Percentiles rank a stretch among this genome's conserved stretches.
phyloP scores from a whole-genome alignment of 2,329 filamentous ascomycete species.

The Xylaria sp. region DNA sequence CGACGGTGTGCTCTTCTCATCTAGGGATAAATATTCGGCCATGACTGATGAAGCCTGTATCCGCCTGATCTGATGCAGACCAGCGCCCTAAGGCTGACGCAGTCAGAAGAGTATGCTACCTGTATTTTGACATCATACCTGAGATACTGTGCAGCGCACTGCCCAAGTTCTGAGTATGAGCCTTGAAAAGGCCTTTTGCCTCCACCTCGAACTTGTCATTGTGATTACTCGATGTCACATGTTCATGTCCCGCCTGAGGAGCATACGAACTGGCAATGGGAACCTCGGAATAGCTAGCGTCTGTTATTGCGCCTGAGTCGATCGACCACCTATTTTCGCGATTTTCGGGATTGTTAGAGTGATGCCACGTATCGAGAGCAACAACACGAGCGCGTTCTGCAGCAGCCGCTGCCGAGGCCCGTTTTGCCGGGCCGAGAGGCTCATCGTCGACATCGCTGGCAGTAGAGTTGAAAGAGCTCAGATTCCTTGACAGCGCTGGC shows the following conservation, averaged over 20 bases:
- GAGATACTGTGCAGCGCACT: constrained; percentile 3
- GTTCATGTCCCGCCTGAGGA: background rate
- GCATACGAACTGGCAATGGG: constrained; percentile 4
- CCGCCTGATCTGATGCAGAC: background rate
- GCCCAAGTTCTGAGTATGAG: constrained; percentile 19
- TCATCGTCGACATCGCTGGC: constrained; percentile 30
- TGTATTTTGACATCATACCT: background rate
- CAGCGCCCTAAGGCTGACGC: background rate
- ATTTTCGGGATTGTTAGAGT: constrained; percentile 35
- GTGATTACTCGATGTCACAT: background rate
- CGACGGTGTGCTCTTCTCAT: background rate
- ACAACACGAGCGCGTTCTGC: constrained; percentile 46
- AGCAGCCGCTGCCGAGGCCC: constrained; percentile 43
- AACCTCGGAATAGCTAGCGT: constrained; percentile 17
- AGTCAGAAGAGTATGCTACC: background rate
- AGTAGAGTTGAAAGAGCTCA: constrained; percentile 43
- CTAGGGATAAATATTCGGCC: background rate
- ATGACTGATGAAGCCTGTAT: background rate
- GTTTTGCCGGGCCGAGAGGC: constrained; percentile 15
- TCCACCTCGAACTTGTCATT: constrained; percentile 18
- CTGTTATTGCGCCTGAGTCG: constrained; percentile 19
- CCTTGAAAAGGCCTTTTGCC: constrained; percentile 29
- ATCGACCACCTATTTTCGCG: constrained; percentile 25
- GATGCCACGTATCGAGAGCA: constrained; percentile 42
- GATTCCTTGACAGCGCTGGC: constrained; percentile 47